These are phyloP conservation scores for Gomphus bonarii DNA, from an alignment of 1,284 basidiomycete genomes.

Conservation along the genomic window DNA sequence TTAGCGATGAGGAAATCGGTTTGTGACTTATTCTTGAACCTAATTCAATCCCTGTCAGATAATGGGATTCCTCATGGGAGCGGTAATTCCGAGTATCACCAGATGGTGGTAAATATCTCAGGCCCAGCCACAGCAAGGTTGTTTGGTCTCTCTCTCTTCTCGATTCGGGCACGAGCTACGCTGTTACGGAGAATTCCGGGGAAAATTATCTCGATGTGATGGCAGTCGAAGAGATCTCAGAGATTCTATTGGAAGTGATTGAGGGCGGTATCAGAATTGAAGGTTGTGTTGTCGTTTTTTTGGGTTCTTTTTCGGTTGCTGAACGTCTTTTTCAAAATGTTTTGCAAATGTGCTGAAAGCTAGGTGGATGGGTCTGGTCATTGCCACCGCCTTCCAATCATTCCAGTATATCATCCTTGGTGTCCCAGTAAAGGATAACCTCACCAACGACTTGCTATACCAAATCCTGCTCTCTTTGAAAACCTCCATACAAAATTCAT, in stretches of 20 bases:
- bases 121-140: slow-evolving; percentile 46
- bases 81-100: slow-evolving; percentile 41
- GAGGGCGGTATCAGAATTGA: slow-evolving; percentile 50
- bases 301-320: too few species aligned
- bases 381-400: slow-evolving; percentile 86
- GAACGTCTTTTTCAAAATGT: slow-evolving; percentile 31
- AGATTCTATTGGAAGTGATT: slow-evolving; percentile 55
- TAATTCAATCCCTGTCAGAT: slow-evolving; percentile 64
- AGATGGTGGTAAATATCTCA: slow-evolving; percentile 51
- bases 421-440: slow-evolving; percentile 63
- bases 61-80: slow-evolving; percentile 47
- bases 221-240: slow-evolving; percentile 54
- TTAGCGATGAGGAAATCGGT: slow-evolving; percentile 68
- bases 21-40: slow-evolving; percentile 72
- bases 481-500: slow-evolving; percentile 48
- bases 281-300: slow-evolving; percentile 24
- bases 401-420: slow-evolving; percentile 85
- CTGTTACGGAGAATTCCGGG: slow-evolving; percentile 38
- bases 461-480: slow-evolving; percentile 80
- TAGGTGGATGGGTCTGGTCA: slow-evolving; percentile 88
- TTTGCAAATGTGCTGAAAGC: slow-evolving; percentile 87
- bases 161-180: slow-evolving; percentile 54
- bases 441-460: slow-evolving; percentile 82
- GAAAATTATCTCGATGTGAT: slow-evolving; percentile 50
- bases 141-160: slow-evolving; percentile 63